Percentiles rank a stretch among this genome's conserved stretches.
Evolutionary conservation across 2,329 filamentous ascomycete genomes (phyloP).

Genomic region (Daldinia sp.): DNA sequence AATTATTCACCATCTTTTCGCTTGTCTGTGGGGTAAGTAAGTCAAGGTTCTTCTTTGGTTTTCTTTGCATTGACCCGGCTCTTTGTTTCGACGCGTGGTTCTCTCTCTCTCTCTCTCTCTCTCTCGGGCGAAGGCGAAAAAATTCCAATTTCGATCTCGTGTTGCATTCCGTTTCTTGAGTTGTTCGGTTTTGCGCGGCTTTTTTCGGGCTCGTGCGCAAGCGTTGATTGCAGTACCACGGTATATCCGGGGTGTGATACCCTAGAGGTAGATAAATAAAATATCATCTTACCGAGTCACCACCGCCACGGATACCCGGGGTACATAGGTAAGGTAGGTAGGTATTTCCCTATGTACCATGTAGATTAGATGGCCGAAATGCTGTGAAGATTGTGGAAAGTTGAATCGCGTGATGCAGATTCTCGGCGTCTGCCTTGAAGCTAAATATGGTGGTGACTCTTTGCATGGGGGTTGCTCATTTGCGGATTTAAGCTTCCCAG

Average conservation of each 20-base stretch:
- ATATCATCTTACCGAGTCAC: conserved; percentile 10
- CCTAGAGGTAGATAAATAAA: background rate
- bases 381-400: background rate
- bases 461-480: conserved; percentile 1
- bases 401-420: background rate
- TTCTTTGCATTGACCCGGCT: background rate
- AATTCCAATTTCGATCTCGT: conserved; percentile 6
- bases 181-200: conserved; percentile 29
- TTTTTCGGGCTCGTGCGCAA: conserved; percentile 9
- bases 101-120: too few species aligned
- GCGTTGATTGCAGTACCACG: conserved; percentile 1
- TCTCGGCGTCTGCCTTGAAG: conserved; percentile 9
- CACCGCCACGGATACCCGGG: conserved; percentile 26
- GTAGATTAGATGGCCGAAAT: background rate
- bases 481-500: background rate
- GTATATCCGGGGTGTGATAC: background rate
- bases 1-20: conserved; percentile 1
- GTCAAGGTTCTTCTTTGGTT: background rate
- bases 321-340: background rate
- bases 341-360: background rate
- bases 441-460: background rate
- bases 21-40: conserved; percentile 8
- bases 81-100: conserved; percentile 6
- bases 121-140: conserved; percentile 2
- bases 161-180: conserved; percentile 21